Conservation (phyloP, 805 yeast genomes). For the Candida berthetii region DNA sequence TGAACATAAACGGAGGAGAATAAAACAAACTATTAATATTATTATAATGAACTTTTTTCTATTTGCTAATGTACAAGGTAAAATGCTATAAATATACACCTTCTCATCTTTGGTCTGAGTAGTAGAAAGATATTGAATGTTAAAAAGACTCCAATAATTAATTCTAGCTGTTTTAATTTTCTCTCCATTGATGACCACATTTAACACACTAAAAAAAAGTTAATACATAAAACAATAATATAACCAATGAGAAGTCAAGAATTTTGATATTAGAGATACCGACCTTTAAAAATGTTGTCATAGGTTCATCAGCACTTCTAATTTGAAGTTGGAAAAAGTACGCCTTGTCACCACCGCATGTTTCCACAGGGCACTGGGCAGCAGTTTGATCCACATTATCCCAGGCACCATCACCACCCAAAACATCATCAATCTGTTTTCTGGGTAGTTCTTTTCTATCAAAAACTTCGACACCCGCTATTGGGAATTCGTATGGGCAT, state of each 20-base stretch:
- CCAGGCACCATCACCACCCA: constrained; percentile 98
- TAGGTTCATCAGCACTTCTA: constrained; percentile 98
- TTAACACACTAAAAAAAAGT: constrained; percentile 52
- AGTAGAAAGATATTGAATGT: background rate
- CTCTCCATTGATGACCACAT: constrained; percentile 96
- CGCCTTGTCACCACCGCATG: constrained; percentile 85
- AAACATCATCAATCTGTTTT: constrained; percentile 91
- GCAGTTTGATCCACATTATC: constrained; percentile 96
- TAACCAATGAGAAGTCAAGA: too few species aligned
- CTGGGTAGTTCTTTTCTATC: constrained; percentile 80
- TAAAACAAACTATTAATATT: background rate
- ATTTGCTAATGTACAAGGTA: too few species aligned
- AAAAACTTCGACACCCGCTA: constrained; percentile 74
- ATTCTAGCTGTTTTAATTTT: constrained; percentile 45
- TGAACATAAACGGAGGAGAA: background rate
- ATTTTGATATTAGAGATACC: constrained; percentile 1
- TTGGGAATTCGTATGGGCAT: constrained; percentile 93
- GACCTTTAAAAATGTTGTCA: constrained; percentile 90
- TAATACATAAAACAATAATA: background rate
- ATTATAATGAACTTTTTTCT: too few species aligned
- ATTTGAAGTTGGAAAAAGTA: constrained; percentile 96
- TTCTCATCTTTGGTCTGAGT: too few species aligned
- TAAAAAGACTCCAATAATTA: background rate
- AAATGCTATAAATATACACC: too few species aligned
- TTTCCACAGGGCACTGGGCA: constrained; percentile 85